A percentile compares a stretch with the other conserved stretches of the same genome.
Conservation (phyloP, 192 early-diverging fungal genomes). For the Pilaira anomala region DNA sequence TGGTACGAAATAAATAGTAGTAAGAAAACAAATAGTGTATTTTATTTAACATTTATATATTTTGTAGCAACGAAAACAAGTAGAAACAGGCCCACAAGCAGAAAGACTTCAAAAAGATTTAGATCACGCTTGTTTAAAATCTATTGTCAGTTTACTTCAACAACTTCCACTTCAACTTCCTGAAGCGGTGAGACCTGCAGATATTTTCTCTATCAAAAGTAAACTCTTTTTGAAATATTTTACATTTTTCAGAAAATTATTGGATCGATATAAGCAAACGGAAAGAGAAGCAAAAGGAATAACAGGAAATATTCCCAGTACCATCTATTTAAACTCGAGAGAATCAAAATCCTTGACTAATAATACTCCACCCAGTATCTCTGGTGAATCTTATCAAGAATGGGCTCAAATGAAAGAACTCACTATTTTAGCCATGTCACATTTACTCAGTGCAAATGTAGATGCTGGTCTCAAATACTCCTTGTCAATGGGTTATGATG, state of each 20-base stretch:
- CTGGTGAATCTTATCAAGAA: conserved; percentile 29
- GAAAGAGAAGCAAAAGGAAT: conserved; percentile 33
- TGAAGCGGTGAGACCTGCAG: conserved; percentile 46
- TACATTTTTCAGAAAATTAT: conserved; percentile 67
- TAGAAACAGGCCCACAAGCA: conserved; percentile 32
- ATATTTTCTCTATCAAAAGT: conserved; percentile 53
- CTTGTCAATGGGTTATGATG: conserved; percentile 72
- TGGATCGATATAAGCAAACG: conserved; percentile 54
- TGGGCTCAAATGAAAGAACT: conserved; percentile 53
- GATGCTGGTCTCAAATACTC: conserved; percentile 78
- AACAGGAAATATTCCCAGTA: conserved; percentile 44
- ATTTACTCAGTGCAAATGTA: conserved; percentile 77
- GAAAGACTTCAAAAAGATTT: conserved; percentile 69
- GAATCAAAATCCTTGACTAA: conserved; percentile 51
- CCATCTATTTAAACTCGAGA: too few species aligned
- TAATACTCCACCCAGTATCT: too few species aligned
- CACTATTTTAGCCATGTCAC: conserved; percentile 71
- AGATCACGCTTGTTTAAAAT: conserved; percentile 71
- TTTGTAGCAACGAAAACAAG: neutral
- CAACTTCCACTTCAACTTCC: conserved; percentile 67
- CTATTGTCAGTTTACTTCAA: conserved; percentile 61
- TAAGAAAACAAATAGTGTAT: neutral
- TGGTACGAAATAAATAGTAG: conserved; percentile 31
- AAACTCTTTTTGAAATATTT: conserved; percentile 70
- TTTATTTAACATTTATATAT: conserved; percentile 16